A percentile compares a stretch with the other conserved stretches of the same genome.
Evolutionary conservation across 305 asterid genomes (phyloP).

Genomic region (Fraxinus ornus): DNA sequence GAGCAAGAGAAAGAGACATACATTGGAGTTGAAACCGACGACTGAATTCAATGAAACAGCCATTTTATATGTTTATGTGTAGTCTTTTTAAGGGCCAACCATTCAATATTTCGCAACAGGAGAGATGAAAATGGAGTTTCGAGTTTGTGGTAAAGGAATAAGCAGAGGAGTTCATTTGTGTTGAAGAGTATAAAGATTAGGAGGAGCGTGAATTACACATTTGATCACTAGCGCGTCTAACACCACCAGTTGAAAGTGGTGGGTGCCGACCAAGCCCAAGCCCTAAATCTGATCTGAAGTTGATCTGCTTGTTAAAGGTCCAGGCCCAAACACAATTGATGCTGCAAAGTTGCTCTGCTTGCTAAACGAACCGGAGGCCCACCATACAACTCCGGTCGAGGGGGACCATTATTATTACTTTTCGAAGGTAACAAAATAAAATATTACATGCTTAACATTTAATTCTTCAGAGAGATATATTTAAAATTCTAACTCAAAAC

Average conservation of each 20-base stretch:
- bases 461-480: no score
- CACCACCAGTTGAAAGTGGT: background rate
- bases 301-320: no score
- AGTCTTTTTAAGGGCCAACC: constrained; percentile 34
- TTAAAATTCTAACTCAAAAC: no score
- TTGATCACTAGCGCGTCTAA: background rate
- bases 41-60: constrained; percentile 62
- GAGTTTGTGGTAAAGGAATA: background rate
- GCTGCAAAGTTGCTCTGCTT: no score
- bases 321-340: no score
- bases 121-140: background rate
- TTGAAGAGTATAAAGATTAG: background rate
- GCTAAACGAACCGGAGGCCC: no score
- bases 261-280: background rate
- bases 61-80: constrained; percentile 28
- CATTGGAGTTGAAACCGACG: constrained; percentile 46
- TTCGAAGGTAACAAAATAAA: no score
- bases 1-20: constrained; percentile 27
- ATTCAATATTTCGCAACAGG: constrained; percentile 9
- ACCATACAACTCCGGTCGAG: no score
- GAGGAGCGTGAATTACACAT: background rate
- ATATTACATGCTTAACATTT: no score
- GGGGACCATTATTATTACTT: no score
- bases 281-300: no score
- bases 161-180: background rate